Base-by-base conservation (phyloP, 805 yeast species). In the Nakazawaea laoshanensis region DNA sequence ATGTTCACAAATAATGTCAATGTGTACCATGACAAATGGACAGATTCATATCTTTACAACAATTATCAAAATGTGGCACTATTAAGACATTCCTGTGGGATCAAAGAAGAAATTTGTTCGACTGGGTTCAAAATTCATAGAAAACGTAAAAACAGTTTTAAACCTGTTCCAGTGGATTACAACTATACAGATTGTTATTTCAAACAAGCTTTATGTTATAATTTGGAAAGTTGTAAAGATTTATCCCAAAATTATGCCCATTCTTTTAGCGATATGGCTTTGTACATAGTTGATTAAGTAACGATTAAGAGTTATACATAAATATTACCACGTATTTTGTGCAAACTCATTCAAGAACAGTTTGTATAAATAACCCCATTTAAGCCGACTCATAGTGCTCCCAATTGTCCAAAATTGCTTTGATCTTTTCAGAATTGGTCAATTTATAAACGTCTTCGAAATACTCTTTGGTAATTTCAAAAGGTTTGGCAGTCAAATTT, bases 401-500 rank as follows among this genome's bases (percentile, higher is more conserved):
- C 99, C 99, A 92, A 72, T 87, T 86, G 44, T 92, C 96, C 44
- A 92, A 64, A 48, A 92, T 83, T 32, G 72, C 67, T 68, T 86
- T 86, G 56, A 94, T 83, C 72, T 84, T 86, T 35, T 85, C 94
- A 32, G 95, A 83, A 27, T 82, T 78, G 32, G 99, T 92, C 59
- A 92, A 73, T 38, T 78, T 74, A 57, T 89, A 92, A 34, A 92
- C 99, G 49, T 85, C 94, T 68, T 94, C 82, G 69, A 92, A 92
- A 68, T 92, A 92, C 60, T 88, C 97, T 68, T 86, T 92, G 26
- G 97, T 81, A 48, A 92, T 80, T 63, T 82, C 77, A 59, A 92
- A 92, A 48, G 99, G 98, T 65, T 77, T 85, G 43, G 98, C 98
- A 45, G 98, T 94, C 70, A 92, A 75, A 70, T 92, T 92, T 45